phyloP scores from a whole-genome alignment of 2,329 filamentous ascomycete species.

The Aureobasidium zeae region DNA sequence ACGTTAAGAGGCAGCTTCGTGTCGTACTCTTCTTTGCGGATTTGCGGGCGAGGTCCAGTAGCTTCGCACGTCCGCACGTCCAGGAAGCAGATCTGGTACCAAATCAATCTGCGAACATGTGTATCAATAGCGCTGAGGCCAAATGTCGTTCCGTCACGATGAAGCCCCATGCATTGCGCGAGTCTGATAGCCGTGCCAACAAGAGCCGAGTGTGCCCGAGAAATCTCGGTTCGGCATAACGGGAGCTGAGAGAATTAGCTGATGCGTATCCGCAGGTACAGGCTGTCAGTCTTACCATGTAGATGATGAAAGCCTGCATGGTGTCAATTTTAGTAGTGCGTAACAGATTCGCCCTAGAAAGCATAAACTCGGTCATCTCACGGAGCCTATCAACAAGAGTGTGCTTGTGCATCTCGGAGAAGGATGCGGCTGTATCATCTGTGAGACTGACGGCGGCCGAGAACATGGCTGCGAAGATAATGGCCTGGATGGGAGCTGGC shows the following conservation, averaged over 20 bases:
- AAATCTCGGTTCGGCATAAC: conserved; percentile 62
- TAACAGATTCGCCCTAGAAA: conserved; percentile 61
- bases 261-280: neutral
- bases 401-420: conserved; percentile 49
- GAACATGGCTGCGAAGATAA: conserved; percentile 62
- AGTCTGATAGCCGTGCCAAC: conserved; percentile 63
- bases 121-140: conserved; percentile 58
- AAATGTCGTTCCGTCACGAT: conserved; percentile 60
- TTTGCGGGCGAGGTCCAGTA: conserved; percentile 61
- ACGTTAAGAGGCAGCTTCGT: conserved; percentile 63
- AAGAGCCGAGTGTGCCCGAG: conserved; percentile 62
- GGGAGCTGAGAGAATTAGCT: conserved; percentile 46
- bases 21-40: conserved; percentile 66
- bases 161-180: conserved; percentile 68
- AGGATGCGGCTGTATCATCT: conserved; percentile 41
- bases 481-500: conserved; percentile 53
- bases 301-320: conserved; percentile 68
- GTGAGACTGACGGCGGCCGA: conserved; percentile 59
- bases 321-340: conserved; percentile 64
- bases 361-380: conserved; percentile 55
- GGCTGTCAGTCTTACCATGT: conserved; percentile 46
- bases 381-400: conserved; percentile 55
- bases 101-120: conserved; percentile 61
- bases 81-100: conserved; percentile 70
- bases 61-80: conserved; percentile 67